Evolutionary conservation across 1,284 basidiomycete species (phyloP), one percentile per base, ranked within the genome.

Genomic region (Tilletia walkeri): DNA sequence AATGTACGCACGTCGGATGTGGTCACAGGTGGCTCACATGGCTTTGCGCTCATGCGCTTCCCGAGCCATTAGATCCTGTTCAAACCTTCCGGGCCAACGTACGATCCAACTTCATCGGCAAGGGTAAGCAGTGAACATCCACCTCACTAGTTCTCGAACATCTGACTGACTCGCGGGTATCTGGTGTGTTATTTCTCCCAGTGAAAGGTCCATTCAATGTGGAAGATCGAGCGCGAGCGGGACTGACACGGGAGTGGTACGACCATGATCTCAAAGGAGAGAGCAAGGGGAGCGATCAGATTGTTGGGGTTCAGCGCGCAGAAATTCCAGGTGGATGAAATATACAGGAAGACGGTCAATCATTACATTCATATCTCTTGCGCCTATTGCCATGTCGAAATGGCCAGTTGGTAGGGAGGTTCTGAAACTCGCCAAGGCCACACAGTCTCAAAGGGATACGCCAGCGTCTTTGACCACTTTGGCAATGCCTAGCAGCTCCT

Each of bases 151-250:
- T 53, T 6, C 50, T 24, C 50, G 2, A 53, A 53, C 9, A 53
- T 53, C 16, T 18, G 50, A 18, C 50, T 53, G 2, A 53, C 7
- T 18, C 4, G 3, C n/a, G 38, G 10, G 7, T 34, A 9, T 4
- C 50, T 18, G 12, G 6, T 53, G 2, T 4, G 1, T 18, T 53
- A 5, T 18, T 24, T 34, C n/a, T 30, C 18, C 5, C 34, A 63
- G 87, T 94, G 56, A 92, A 92, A 80, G 92, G 92, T 0, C 92
- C 92, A 2, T 94, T 94, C 84, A 94, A 94, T 84, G 87, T 87
- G 0, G 88, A 87, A 30, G 92, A 91, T 78, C 85, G 92, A 63
- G 88, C 89, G 77, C 89, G 88, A 80, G 92, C 92, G 0, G 84
- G 85, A 0, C 56, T 85, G 68, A 70, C 72, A 38, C 76, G 72